These are phyloP conservation scores for Sparassis latifolia DNA, from an alignment of 1,284 basidiomycete genomes.

Conservation along the genomic window DNA sequence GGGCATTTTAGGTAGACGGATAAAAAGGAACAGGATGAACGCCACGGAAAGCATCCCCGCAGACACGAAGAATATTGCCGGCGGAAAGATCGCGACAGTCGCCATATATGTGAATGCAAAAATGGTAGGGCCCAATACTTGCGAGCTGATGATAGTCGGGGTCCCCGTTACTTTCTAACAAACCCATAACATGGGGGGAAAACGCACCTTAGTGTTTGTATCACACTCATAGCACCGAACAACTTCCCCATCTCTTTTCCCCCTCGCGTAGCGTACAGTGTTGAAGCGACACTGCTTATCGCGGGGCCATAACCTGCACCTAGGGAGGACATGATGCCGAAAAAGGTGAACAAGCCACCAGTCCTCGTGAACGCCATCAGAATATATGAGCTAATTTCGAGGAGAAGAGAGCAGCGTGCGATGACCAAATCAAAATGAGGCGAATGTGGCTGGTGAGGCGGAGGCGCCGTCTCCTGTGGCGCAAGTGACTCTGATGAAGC, in stretches of 20 bases:
- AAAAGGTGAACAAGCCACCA: conserved; percentile 37
- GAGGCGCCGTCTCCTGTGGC: neutral
- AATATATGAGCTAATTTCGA: conserved; percentile 54
- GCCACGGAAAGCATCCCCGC: conserved; percentile 31
- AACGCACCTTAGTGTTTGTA: conserved; percentile 57
- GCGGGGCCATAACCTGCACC: conserved; percentile 60
- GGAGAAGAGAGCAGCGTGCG: conserved; percentile 47
- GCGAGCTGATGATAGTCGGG: conserved; percentile 30
- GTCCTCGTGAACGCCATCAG: conserved; percentile 41
- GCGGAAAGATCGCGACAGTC: conserved; percentile 53
- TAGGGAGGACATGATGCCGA: conserved; percentile 42
- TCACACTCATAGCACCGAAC: conserved; percentile 67
- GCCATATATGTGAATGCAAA: conserved; percentile 55
- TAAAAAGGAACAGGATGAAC: conserved; percentile 36
- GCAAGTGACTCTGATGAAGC: conserved; percentile 6
- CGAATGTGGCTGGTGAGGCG: conserved; percentile 23
- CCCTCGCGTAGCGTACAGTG: conserved; percentile 45
- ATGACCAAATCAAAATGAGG: conserved; percentile 55
- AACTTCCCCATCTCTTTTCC: conserved; percentile 53
- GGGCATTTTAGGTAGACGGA: conserved; percentile 33
- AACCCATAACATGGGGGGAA: neutral
- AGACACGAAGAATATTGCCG: conserved; percentile 48
- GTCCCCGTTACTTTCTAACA: neutral
- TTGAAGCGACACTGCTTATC: conserved; percentile 58
- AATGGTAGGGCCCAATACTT: conserved; percentile 52